Evolutionary conservation across 179 eudicot genomes (phyloP).

Genomic region (Camellia oleifera): DNA sequence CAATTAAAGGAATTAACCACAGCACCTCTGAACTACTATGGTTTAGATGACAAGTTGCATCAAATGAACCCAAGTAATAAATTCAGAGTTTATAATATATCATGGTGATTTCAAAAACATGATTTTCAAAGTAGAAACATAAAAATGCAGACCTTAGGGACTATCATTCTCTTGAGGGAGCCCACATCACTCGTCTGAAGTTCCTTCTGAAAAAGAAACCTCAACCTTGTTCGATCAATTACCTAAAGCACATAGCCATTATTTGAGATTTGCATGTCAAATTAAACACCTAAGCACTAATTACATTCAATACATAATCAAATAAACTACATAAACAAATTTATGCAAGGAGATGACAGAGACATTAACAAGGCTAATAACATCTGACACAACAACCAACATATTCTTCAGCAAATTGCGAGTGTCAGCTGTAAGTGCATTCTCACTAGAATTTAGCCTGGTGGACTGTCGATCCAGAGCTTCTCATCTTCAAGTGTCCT

Average conservation of each 20-base stretch:
- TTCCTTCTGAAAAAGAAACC: conserved; percentile 74
- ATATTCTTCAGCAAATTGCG: background rate
- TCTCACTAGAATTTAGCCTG: background rate
- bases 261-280: background rate
- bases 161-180: conserved; percentile 67
- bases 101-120: background rate
- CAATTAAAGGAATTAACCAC: background rate
- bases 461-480: background rate
- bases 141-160: conserved; percentile 70
- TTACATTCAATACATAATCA: background rate
- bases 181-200: conserved; percentile 86
- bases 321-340: background rate
- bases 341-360: background rate
- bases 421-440: background rate
- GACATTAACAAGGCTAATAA: background rate
- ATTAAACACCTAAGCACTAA: background rate
- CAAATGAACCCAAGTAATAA: background rate
- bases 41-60: background rate
- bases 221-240: conserved; percentile 50
- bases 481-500: background rate
- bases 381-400: background rate
- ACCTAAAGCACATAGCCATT: conserved; percentile 32
- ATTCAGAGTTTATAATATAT: background rate
- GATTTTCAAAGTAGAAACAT: background rate
- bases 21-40: background rate